Evolutionary conservation across 2,329 filamentous ascomycete species (phyloP).

Genomic region (Penicillium sp.): DNA sequence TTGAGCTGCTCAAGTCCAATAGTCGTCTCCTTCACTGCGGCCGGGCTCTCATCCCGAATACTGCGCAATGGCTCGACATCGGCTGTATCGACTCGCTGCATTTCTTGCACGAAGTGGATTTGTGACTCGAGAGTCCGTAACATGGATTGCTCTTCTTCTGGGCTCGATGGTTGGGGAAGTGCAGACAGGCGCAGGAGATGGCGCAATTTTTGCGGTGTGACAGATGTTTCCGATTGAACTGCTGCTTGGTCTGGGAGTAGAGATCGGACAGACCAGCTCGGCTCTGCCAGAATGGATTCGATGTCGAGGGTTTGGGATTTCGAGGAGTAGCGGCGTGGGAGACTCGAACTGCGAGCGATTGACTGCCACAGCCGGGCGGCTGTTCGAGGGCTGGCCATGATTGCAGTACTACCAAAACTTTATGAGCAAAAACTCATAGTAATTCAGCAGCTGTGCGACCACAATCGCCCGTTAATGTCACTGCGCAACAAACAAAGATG

Average conservation of each 20-base stretch:
- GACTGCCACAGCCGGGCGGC: constrained; percentile 19
- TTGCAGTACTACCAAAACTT: background rate
- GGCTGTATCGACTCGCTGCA: constrained; percentile 76
- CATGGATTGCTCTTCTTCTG: constrained; percentile 68
- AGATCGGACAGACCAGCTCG: constrained; percentile 81
- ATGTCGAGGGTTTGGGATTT: constrained; percentile 29
- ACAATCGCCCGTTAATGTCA: background rate
- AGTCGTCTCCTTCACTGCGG: constrained; percentile 42
- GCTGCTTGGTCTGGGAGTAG: constrained; percentile 60
- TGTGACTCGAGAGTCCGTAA: constrained; percentile 76
- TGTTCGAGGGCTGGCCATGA: constrained; percentile 20
- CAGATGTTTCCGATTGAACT: constrained; percentile 34
- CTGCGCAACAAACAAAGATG: background rate
- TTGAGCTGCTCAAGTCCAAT: constrained; percentile 42
- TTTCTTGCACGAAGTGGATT: constrained; percentile 84
- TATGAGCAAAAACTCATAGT: background rate
- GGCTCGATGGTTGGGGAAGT: constrained; percentile 68
- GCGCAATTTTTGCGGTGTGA: constrained; percentile 70
- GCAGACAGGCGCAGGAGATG: constrained; percentile 90
- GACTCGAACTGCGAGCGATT: constrained; percentile 8
- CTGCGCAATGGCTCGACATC: constrained; percentile 73
- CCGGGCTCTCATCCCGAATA: constrained; percentile 70
- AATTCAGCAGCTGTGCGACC: background rate
- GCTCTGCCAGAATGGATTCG: constrained; percentile 62
- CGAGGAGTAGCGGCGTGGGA: constrained; percentile 29